Conservation (phyloP, 2,329 filamentous ascomycete species). For the Exophiala spinifera region DNA sequence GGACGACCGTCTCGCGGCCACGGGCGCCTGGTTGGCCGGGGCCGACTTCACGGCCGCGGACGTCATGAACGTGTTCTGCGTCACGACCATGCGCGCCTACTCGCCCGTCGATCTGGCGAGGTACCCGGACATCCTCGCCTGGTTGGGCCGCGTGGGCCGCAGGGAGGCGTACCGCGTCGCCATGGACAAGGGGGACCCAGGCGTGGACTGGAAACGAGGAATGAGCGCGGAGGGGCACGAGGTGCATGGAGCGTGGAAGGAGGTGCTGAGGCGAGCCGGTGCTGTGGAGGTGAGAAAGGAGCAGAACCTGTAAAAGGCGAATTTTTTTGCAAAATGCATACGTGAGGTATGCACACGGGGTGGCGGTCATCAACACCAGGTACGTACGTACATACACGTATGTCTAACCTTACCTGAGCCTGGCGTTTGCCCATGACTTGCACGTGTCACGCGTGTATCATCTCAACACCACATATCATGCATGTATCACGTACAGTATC, state of each 20-base stretch:
- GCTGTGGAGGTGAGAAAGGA: not conserved
- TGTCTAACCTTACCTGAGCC: no score
- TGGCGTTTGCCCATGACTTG: no score
- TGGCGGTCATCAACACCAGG: no score
- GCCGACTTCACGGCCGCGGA: slow-evolving; percentile 63
- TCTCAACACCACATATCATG: no score
- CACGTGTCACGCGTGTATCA: no score
- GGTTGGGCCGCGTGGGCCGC: slow-evolving; percentile 44
- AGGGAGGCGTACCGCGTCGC: slow-evolving; percentile 49
- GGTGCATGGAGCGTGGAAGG: slow-evolving; percentile 3
- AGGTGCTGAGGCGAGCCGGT: slow-evolving; percentile 5
- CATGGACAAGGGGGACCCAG: slow-evolving; percentile 51
- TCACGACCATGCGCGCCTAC: slow-evolving; percentile 61
- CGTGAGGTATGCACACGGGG: not conserved
- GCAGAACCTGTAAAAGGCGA: no score
- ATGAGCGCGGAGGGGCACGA: slow-evolving; percentile 10
- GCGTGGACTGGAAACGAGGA: slow-evolving; percentile 34
- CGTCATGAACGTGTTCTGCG: slow-evolving; percentile 59
- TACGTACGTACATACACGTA: no score
- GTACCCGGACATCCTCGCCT: slow-evolving; percentile 47
- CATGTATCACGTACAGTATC: no score
- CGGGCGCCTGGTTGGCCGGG: slow-evolving; percentile 57
- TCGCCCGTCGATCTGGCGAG: slow-evolving; percentile 41
- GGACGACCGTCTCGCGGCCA: slow-evolving; percentile 47
- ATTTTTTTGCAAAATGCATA: no score